Evolutionary conservation across 108 stramenopile genomes (phyloP), one percentile per base, ranked within the genome.

Genomic region (Pseudonitzschia delicatissima): DNA sequence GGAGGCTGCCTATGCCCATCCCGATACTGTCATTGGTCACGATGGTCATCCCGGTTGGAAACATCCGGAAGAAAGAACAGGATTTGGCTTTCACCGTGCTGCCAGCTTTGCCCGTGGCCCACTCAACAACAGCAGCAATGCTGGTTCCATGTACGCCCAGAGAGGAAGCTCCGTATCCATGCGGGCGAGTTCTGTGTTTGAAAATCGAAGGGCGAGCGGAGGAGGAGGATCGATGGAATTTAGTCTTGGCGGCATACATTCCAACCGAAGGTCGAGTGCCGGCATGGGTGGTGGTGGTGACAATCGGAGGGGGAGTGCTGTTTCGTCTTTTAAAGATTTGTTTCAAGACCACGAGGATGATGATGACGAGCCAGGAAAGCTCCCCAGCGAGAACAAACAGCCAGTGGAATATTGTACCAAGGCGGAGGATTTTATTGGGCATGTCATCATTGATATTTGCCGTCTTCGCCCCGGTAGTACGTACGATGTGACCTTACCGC

Each of bases 401-500:
- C 40, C 40, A 15, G 40, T 15, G 11, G 13, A 11, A 42, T 55
- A 55, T 17, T 55, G 57, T 13, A 31, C 45, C 45, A 37, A 42
- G 20, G 64, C 49, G 5, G 77, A 82, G 66, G 84, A 85, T 55
- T 85, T 88, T 71, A 73, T 84, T 15, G 87, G 87, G 3, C 74
- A 81, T 9, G 69, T 88, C 3, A 72, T 76, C 21, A 68, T 88
- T 23, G 84, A 88, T 57, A 35, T 88, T 20, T 45, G 80, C 25
- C 74, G 74, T 11, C 37, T 88, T 15, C 69, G 87, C 6, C 83
- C 84, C 1, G 78, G 73, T 23, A 82, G 73, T n/a, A 68, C 63
- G 18, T 88, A 88, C 64, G 87, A 88, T 60, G 58, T 85, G 27
- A 83, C 66, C 9, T 47, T 88, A 2, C 87, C 87, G 2, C 55